Conservation (phyloP, 2,329 filamentous ascomycete genomes). For the Aspergillus puulaauensis region DNA sequence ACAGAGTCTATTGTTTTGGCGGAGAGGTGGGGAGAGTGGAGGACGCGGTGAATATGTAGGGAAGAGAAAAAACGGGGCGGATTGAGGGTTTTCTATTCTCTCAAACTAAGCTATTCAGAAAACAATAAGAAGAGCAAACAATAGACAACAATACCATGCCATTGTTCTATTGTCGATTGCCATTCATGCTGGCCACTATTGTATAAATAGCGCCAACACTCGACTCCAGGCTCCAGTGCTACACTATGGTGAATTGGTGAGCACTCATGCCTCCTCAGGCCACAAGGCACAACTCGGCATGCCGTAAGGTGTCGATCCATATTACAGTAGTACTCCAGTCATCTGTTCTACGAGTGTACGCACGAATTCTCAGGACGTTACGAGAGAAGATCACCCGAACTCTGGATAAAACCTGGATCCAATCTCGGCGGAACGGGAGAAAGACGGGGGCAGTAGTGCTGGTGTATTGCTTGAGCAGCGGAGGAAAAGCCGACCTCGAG, state of each 20-base stretch:
- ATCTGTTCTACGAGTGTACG: not conserved
- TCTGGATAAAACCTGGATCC: conserved; percentile 4
- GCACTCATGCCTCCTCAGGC: not conserved
- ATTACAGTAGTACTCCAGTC: not conserved
- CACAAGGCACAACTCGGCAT: not conserved
- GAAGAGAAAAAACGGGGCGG: not conserved
- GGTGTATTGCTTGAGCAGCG: not conserved
- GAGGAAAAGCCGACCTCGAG: conserved; percentile 15
- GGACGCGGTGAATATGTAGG: not conserved
- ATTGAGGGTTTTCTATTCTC: not conserved
- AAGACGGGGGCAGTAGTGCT: not conserved
- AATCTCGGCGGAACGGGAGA: not conserved
- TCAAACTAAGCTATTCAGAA: not conserved
- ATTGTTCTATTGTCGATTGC: not conserved
- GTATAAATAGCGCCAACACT: not conserved
- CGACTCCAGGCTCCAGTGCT: not conserved
- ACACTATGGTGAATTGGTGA: too few relatives aligned
- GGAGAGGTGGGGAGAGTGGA: not conserved
- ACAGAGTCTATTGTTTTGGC: not conserved
- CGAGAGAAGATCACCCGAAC: not conserved
- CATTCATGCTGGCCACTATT: not conserved
- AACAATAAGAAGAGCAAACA: not conserved
- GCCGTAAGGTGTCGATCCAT: not conserved
- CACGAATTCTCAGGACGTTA: not conserved
- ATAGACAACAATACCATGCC: not conserved